phyloP scores from a whole-genome alignment of 768 basidiomycete genomes.

The Serpula lacrymans region DNA sequence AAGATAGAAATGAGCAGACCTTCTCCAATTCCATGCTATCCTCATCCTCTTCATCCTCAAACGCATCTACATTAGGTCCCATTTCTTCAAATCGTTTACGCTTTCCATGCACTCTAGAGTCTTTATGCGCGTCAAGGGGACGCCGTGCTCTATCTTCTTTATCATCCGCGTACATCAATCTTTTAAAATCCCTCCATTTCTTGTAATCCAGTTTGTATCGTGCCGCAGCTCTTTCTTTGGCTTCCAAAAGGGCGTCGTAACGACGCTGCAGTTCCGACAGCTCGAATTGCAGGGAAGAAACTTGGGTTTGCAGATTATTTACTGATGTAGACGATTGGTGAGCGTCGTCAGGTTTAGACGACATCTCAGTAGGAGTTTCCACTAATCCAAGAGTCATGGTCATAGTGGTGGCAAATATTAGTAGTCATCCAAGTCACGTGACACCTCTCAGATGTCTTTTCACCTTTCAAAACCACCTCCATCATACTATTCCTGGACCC shows the following conservation, averaged over 20 bases:
- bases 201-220: slow-evolving; percentile 52
- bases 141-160: slow-evolving; percentile 25
- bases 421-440: no score
- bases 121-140: slow-evolving; percentile 17
- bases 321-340: no score
- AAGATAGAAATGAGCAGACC: not conserved
- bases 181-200: slow-evolving; percentile 46
- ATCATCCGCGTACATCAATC: slow-evolving; percentile 39
- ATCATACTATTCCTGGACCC: no score
- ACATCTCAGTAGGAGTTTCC: no score
- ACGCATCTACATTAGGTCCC: slow-evolving; percentile 10
- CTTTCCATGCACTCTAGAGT: slow-evolving; percentile 21
- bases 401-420: no score
- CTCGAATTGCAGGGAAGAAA: slow-evolving; percentile 23
- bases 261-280: slow-evolving; percentile 34
- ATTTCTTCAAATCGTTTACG: slow-evolving; percentile 22
- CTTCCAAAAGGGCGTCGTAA: slow-evolving; percentile 43
- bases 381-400: no score
- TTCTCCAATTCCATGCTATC: no score
- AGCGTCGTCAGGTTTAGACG: no score
- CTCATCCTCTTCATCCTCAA: slow-evolving; percentile 3
- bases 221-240: slow-evolving; percentile 41
- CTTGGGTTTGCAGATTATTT: no score
- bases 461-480: no score
- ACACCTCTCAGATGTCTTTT: no score